Conservation (phyloP, 352 stramenopile genomes). For the Globisporangium canariense region DNA sequence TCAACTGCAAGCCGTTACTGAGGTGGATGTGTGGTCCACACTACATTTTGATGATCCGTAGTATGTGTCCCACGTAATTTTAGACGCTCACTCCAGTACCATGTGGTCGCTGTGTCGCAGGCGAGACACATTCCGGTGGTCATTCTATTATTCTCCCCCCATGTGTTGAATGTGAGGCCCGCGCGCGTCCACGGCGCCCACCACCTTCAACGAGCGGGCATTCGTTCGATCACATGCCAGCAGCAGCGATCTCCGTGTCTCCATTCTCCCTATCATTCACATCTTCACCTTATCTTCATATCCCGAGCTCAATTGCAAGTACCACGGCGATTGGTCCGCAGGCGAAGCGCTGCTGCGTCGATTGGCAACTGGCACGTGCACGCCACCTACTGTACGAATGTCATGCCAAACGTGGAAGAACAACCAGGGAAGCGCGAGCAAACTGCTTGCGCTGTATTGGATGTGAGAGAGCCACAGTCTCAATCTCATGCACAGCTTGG, state of each 20-base stretch:
- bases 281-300: background rate
- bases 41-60: background rate
- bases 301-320: background rate
- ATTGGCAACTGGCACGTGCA: slow-evolving; percentile 12
- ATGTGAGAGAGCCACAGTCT: too few relatives aligned
- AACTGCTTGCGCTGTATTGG: background rate
- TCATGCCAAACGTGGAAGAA: background rate
- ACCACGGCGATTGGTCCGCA: background rate
- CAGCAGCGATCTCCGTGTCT: background rate
- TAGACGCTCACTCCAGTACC: too few relatives aligned
- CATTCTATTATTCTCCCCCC: background rate
- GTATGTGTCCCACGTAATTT: background rate
- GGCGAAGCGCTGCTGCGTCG: background rate
- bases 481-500: too few relatives aligned
- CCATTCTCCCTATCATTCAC: background rate
- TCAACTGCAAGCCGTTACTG: too few relatives aligned
- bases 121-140: slow-evolving; percentile 1
- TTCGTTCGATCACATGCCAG: background rate
- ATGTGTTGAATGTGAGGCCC: background rate
- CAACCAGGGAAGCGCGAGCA: background rate
- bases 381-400: background rate
- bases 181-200: too few relatives aligned
- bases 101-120: background rate
- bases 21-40: too few relatives aligned
- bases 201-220: background rate